Evolutionary conservation across 2,329 filamentous ascomycete species (phyloP).

Genomic region (Claviceps sp.): DNA sequence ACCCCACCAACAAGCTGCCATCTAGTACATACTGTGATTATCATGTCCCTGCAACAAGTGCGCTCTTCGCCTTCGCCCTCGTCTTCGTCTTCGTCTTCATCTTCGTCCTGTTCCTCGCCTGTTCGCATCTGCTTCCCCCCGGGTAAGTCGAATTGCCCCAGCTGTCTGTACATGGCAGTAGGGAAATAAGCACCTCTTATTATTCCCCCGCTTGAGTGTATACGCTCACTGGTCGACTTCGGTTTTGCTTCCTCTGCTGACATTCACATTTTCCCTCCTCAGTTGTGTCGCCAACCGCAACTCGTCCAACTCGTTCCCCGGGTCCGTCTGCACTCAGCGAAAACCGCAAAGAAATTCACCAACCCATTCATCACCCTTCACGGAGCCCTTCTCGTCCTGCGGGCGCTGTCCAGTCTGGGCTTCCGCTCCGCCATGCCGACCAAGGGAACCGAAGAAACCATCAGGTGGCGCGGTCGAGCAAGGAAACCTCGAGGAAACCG

Average conservation of each 20-base stretch:
- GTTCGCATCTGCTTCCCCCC: conserved; percentile 43
- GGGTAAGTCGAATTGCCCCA: conserved; percentile 35
- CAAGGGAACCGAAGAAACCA: conserved; percentile 26
- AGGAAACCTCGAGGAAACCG: conserved; percentile 31
- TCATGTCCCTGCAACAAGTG: conserved; percentile 50
- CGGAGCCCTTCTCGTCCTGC: conserved; percentile 39
- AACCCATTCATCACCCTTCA: conserved; percentile 37
- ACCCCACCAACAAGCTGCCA: conserved; percentile 15
- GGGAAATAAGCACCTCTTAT: neutral
- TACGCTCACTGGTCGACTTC: neutral
- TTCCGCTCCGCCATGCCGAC: conserved; percentile 30
- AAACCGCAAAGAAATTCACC: conserved; percentile 26
- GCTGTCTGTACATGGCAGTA: neutral
- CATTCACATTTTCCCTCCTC: conserved; percentile 10
- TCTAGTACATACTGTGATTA: conserved; percentile 32
- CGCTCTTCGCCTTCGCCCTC: conserved; percentile 24
- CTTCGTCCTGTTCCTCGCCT: conserved; percentile 28
- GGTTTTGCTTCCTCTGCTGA: conserved; percentile 14
- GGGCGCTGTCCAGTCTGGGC: conserved; percentile 25
- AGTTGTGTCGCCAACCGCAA: conserved; percentile 21
- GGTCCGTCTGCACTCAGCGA: conserved; percentile 41
- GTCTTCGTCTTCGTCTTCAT: neutral
- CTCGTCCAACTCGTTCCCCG: conserved; percentile 35
- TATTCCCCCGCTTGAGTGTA: neutral
- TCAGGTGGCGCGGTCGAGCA: conserved; percentile 23